Percentiles rank a stretch among this genome's conserved stretches.
These are phyloP conservation scores for Boletus vinaceobasis DNA, from an alignment of 768 basidiomycete species.

Conservation along the genomic window DNA sequence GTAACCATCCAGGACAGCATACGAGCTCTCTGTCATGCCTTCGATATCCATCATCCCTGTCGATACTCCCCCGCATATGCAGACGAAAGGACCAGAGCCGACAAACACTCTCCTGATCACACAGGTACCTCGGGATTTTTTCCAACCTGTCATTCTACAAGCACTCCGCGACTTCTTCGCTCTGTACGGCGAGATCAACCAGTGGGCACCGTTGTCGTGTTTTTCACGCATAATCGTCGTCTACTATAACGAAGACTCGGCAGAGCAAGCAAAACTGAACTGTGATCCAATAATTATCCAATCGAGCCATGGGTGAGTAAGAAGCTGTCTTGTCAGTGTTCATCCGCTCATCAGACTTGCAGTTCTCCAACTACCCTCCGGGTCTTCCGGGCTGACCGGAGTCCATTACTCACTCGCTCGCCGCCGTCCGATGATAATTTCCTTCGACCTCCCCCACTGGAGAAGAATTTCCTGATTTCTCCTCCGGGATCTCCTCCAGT, in stretches of 20 bases:
- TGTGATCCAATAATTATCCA: conserved; percentile 65
- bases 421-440: conserved; percentile 26
- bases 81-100: conserved; percentile 8
- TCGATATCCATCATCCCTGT: conserved; percentile 29
- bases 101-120: conserved; percentile 90
- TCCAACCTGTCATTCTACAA: conserved; percentile 63
- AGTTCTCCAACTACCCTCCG: conserved; percentile 54
- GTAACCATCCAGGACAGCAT: conserved; percentile 1
- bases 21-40: conserved; percentile 15
- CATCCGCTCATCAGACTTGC: conserved; percentile 9
- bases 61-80: not conserved
- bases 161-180: conserved; percentile 72
- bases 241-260: conserved; percentile 59
- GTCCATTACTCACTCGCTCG: conserved; percentile 48
- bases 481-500: conserved; percentile 97
- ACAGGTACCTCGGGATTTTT: conserved; percentile 71
- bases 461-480: conserved; percentile 96
- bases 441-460: conserved; percentile 71
- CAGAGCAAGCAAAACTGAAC: conserved; percentile 61
- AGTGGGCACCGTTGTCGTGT: conserved; percentile 84
- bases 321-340: conserved; percentile 3
- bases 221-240: conserved; percentile 85
- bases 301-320: conserved; percentile 48
- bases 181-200: conserved; percentile 75
- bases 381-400: conserved; percentile 72